Evolutionary conservation across 1,284 basidiomycete genomes (phyloP).

Genomic region (Cutaneotrichosporon curvatum): DNA sequence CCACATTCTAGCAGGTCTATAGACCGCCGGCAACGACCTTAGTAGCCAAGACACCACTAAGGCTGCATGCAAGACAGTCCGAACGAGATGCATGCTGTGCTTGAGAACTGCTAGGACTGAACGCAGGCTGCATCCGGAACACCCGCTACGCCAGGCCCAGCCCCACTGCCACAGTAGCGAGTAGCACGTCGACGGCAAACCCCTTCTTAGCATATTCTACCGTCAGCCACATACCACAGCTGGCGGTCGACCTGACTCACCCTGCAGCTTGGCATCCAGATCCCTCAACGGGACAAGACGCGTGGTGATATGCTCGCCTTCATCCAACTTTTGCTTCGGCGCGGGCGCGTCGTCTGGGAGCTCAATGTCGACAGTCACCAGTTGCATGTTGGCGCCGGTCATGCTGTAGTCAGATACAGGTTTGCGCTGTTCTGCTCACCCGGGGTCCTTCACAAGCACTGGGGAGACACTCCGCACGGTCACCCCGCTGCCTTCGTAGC

Average conservation of each 20-base stretch:
- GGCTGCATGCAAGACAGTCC: no score
- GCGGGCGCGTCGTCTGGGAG: conserved; percentile 42
- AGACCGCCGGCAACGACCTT: no score
- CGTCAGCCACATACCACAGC: neutral
- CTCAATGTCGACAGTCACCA: conserved; percentile 48
- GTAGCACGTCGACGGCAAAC: conserved; percentile 67
- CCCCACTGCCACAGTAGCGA: conserved; percentile 66
- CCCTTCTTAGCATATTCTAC: conserved; percentile 65
- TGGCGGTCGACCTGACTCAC: conserved; percentile 47
- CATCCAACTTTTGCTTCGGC: conserved; percentile 42
- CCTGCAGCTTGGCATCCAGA: conserved; percentile 58
- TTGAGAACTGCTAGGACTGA: no score
- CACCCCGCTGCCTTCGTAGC: conserved; percentile 52
- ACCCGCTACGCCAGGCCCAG: conserved; percentile 52
- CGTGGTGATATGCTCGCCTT: conserved; percentile 72
- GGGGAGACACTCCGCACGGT: conserved; percentile 60
- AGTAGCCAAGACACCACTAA: no score
- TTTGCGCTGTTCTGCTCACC: conserved; percentile 49
- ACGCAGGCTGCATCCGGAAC: neutral
- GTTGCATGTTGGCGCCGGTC: conserved; percentile 49
- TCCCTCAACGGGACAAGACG: conserved; percentile 62
- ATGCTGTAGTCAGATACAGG: conserved; percentile 29
- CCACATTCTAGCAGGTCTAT: no score
- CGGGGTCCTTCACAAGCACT: conserved; percentile 58
- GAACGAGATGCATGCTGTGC: no score